Evolutionary conservation across 441 rosid genomes (phyloP).

Genomic region (Erodium texanum): DNA sequence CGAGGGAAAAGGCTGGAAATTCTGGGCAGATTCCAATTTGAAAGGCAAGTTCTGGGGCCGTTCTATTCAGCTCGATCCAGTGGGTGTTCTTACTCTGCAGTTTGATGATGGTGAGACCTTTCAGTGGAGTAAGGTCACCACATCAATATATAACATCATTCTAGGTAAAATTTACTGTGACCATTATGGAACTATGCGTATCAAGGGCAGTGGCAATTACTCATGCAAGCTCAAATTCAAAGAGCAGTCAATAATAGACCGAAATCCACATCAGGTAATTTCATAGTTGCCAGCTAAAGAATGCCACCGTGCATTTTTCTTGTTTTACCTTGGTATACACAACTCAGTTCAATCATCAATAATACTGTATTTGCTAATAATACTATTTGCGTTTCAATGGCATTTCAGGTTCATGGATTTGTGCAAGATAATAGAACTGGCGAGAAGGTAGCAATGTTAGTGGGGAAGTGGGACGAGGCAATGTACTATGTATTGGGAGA

Average conservation of each 20-base stretch:
- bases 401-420: conserved; percentile 63
- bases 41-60: conserved; percentile 95
- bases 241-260: conserved; percentile 79
- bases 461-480: conserved; percentile 92
- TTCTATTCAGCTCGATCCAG: conserved; percentile 82
- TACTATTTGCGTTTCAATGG: background rate
- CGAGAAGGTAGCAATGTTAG: conserved; percentile 51
- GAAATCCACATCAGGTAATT: conserved; percentile 80
- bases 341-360: background rate
- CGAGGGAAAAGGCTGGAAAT: conserved; percentile 89
- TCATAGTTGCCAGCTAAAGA: background rate
- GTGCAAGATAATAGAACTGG: conserved; percentile 52
- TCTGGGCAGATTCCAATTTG: conserved; percentile 81
- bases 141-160: conserved; percentile 85
- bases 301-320: background rate
- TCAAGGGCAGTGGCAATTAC: conserved; percentile 57
- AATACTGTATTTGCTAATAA: background rate
- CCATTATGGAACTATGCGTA: conserved; percentile 81
- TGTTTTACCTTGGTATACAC: conserved; percentile 3
- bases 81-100: conserved; percentile 62
- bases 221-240: conserved; percentile 79
- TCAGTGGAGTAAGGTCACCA: conserved; percentile 85
- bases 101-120: conserved; percentile 79
- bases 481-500: conserved; percentile 59
- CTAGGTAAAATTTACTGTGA: conserved; percentile 80